phyloP scores from a whole-genome alignment of 2,329 filamentous ascomycete species.

The Diaporthe capsici region DNA sequence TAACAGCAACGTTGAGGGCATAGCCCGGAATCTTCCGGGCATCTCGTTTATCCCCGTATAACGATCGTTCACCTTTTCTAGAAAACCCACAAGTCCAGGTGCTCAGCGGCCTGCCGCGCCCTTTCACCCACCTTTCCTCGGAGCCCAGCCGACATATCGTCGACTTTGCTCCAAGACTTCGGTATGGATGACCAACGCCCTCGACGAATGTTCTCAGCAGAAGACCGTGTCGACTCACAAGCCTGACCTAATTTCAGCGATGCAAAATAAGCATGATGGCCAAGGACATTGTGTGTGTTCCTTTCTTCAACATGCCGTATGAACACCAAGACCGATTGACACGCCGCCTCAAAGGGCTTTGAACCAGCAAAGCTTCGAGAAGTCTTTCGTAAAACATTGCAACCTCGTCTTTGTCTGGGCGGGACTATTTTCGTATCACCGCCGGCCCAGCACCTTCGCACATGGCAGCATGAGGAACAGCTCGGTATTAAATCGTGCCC shows the following conservation, averaged over 20 bases:
- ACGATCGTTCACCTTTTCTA: no score
- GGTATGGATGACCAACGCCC: no score
- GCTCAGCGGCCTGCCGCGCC: no score
- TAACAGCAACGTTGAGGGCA: rapidly evolving
- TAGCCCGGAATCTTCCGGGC: rapidly evolving
- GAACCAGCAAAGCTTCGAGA: not conserved
- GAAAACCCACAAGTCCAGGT: not conserved
- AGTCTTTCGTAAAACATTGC: not conserved
- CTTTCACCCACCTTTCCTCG: not conserved
- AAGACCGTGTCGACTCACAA: not conserved
- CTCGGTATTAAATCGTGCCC: not conserved
- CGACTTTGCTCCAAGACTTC: not conserved
- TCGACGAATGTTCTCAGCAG: not conserved
- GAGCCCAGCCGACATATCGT: not conserved
- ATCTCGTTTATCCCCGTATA: not conserved
- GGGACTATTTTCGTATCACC: not conserved
- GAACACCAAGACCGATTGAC: slow-evolving; percentile 21
- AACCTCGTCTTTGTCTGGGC: slow-evolving; percentile 13
- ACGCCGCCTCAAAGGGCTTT: not conserved
- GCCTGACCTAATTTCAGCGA: not conserved
- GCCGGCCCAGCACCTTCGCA: not conserved
- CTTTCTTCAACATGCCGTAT: not conserved
- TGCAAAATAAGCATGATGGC: not conserved
- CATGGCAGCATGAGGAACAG: not conserved
- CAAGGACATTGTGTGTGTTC: not conserved